These are phyloP conservation scores for Podospora comata DNA, from an alignment of 495 filamentous ascomycete genomes.

Conservation along the genomic window DNA sequence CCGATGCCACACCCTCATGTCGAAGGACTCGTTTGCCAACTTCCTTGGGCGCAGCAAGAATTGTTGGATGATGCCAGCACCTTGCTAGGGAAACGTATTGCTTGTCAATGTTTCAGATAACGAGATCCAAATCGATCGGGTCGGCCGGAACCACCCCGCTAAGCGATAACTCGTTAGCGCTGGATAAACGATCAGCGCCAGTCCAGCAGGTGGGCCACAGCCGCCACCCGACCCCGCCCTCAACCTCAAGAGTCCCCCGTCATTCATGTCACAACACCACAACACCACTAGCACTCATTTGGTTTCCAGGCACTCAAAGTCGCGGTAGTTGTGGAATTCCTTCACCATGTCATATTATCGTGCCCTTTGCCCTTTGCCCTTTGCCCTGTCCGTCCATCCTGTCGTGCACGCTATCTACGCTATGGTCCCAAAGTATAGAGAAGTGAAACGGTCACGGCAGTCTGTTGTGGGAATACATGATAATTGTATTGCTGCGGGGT, in stretches of 20 bases:
- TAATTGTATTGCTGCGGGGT: not conserved
- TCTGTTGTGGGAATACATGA: not conserved
- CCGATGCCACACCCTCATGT: not conserved
- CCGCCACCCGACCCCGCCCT: too few relatives aligned
- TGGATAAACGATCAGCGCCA: not conserved
- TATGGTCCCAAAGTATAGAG: not conserved
- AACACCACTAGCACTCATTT: too few relatives aligned
- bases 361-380: not conserved
- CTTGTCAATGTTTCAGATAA: slow-evolving; percentile 8
- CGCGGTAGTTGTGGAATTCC: too few relatives aligned
- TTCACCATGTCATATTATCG: not conserved
- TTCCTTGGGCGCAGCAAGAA: too few relatives aligned
- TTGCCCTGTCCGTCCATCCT: not conserved
- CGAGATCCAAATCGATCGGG: slow-evolving; percentile 7
- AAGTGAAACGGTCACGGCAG: not conserved
- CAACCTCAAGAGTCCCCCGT: too few relatives aligned
- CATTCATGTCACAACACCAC: too few relatives aligned
- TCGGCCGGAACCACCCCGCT: not conserved
- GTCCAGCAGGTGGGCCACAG: too few relatives aligned
- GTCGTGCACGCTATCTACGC: not conserved
- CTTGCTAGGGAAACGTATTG: not conserved
- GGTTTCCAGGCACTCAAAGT: too few relatives aligned
- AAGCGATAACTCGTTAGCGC: too few relatives aligned
- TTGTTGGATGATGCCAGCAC: too few relatives aligned
- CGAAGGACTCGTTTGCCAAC: too few relatives aligned